Evolutionary conservation across 2,329 filamentous ascomycete species (phyloP).

Genomic region (Coniochaeta pulveracea): DNA sequence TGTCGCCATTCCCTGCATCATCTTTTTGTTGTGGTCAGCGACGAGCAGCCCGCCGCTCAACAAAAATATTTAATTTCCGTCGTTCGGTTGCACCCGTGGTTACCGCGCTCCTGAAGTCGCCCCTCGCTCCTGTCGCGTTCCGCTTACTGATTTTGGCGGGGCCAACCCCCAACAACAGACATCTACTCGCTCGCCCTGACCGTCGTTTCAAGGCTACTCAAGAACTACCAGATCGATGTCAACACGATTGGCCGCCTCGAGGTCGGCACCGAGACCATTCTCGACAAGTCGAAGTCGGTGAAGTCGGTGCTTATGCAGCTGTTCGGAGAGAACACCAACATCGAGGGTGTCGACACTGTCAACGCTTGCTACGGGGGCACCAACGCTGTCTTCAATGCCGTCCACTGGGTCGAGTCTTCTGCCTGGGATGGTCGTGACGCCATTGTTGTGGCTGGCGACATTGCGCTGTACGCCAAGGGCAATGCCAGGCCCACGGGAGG

Average conservation of each 20-base stretch:
- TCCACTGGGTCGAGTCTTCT: constrained; percentile 82
- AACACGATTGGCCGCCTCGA: constrained; percentile 71
- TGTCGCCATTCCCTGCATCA: constrained; percentile 10
- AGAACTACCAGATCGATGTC: constrained; percentile 74
- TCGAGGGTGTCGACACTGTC: constrained; percentile 73
- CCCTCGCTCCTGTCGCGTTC: background rate
- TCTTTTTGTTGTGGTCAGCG: no score
- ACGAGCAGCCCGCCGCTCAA: no score
- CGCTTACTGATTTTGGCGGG: constrained; percentile 8
- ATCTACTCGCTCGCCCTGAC: constrained; percentile 82
- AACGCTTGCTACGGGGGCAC: constrained; percentile 84
- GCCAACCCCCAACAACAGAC: constrained; percentile 35
- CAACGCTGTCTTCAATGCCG: constrained; percentile 70
- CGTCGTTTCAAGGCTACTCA: constrained; percentile 63
- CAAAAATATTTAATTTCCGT: no score
- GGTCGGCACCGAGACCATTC: constrained; percentile 74
- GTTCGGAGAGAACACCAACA: constrained; percentile 72
- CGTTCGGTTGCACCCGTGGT: no score
- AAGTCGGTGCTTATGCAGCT: constrained; percentile 84
- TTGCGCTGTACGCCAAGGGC: constrained; percentile 77
- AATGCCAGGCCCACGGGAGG: constrained; percentile 72
- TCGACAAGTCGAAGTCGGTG: constrained; percentile 87
- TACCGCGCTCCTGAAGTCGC: no score
- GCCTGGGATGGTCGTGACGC: constrained; percentile 77
- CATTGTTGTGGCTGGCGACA: constrained; percentile 71